Evolutionary conservation across 164 flowering plant species (phyloP).

Genomic region (Umbellularia californica): DNA sequence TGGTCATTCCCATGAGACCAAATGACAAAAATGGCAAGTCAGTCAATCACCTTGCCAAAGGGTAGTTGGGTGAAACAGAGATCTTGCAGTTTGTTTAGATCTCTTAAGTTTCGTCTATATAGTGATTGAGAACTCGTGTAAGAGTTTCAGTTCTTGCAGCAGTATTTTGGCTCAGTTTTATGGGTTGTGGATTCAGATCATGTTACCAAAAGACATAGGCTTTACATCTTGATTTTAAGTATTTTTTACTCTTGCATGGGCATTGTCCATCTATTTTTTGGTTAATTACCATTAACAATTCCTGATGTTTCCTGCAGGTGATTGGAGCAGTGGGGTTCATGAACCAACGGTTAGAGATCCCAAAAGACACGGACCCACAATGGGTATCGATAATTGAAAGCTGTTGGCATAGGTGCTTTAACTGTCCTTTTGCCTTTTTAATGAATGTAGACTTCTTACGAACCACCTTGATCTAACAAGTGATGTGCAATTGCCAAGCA

Average conservation of each 20-base stretch:
- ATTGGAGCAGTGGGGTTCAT: slow-evolving; percentile 98
- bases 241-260: not conserved
- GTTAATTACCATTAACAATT: not conserved
- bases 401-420: slow-evolving; percentile 81
- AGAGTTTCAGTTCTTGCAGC: too few species aligned
- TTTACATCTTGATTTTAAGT: too few species aligned
- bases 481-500: slow-evolving; percentile 20
- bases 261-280: not conserved
- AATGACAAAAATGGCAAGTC: too few species aligned
- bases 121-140: too few species aligned
- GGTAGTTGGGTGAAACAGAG: too few species aligned
- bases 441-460: not conserved
- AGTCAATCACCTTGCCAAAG: too few species aligned
- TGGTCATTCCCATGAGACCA: too few species aligned
- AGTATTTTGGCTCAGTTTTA: too few species aligned
- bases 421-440: not conserved
- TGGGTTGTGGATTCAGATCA: not conserved
- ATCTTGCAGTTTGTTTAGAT: too few species aligned
- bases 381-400: slow-evolving; percentile 85
- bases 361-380: slow-evolving; percentile 69
- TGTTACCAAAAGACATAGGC: too few species aligned
- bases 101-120: too few species aligned
- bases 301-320: slow-evolving; percentile 45
- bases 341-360: slow-evolving; percentile 86
- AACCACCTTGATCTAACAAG: not conserved